phyloP scores from a whole-genome alignment of 2,329 filamentous ascomycete species.

The Colletotrichum sp. region DNA sequence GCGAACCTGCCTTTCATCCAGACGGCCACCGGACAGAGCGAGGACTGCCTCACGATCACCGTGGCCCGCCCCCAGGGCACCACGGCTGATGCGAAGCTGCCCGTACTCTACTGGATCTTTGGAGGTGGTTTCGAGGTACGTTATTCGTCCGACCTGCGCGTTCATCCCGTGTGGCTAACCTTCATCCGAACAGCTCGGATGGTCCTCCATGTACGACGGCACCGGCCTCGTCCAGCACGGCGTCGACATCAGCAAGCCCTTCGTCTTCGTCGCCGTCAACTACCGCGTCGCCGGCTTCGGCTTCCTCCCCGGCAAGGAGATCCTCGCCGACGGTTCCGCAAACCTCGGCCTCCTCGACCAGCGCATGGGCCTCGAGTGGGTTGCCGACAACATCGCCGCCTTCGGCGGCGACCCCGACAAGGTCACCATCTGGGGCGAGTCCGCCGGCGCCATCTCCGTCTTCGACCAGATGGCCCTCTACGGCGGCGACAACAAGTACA shows the following conservation, averaged over 20 bases:
- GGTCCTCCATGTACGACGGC: constrained; percentile 41
- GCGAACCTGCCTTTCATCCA: constrained; percentile 51
- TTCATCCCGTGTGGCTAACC: not conserved
- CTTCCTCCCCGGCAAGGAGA: constrained; percentile 62
- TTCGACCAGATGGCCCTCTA: constrained; percentile 68
- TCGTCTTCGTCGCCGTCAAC: constrained; percentile 69
- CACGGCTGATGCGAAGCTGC: constrained; percentile 46
- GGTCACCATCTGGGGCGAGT: constrained; percentile 71
- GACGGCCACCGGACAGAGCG: constrained; percentile 43
- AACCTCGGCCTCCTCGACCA: constrained; percentile 69
- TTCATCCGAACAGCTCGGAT: constrained; percentile 24
- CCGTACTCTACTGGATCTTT: constrained; percentile 63
- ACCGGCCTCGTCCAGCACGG: constrained; percentile 35
- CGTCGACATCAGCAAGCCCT: constrained; percentile 53
- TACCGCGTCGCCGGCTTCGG: constrained; percentile 69
- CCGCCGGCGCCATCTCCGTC: constrained; percentile 64
- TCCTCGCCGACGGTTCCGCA: constrained; percentile 57
- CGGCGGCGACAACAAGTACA: constrained; percentile 66
- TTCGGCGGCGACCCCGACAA: constrained; percentile 71
- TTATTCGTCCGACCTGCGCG: not conserved
- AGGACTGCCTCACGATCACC: constrained; percentile 58
- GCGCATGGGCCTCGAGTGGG: constrained; percentile 65
- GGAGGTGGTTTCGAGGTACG: constrained; percentile 52
- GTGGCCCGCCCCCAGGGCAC: constrained; percentile 51
- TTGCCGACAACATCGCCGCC: constrained; percentile 65